phyloP scores from a whole-genome alignment of 768 basidiomycete species.

The Lanmaoa rubissima region DNA sequence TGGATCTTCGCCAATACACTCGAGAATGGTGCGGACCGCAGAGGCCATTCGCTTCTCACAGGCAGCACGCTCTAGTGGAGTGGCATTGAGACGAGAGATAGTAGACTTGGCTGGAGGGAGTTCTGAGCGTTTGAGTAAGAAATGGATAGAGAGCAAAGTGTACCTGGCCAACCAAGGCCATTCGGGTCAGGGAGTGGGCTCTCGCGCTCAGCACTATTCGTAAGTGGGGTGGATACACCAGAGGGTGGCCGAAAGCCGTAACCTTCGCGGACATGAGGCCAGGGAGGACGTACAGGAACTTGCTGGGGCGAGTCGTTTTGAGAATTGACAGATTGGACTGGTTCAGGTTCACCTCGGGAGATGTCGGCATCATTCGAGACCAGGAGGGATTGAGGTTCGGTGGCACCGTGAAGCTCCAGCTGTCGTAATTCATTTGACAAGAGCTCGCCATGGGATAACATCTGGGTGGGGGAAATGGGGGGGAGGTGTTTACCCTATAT shows the following conservation, averaged over 20 bases:
- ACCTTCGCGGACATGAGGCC: constrained; percentile 59
- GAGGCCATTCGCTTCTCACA: constrained; percentile 75
- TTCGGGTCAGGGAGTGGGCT: constrained; percentile 51
- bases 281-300: constrained; percentile 17
- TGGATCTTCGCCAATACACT: constrained; percentile 98
- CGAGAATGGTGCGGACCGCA: constrained; percentile 89
- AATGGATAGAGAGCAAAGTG: constrained; percentile 20
- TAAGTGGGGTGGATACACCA: constrained; percentile 61
- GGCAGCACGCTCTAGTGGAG: constrained; percentile 64
- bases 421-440: constrained; percentile 48
- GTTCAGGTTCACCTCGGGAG: constrained; percentile 3
- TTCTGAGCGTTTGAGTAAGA: constrained; percentile 11
- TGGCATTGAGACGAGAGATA: constrained; percentile 77
- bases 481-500: neutral
- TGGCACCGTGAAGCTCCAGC: constrained; percentile 37
- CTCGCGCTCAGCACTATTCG: constrained; percentile 23
- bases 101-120: constrained; percentile 77
- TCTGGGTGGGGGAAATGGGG: constrained; percentile 11
- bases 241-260: constrained; percentile 80
- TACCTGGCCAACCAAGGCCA: constrained; percentile 94
- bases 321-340: neutral
- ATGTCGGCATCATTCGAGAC: constrained; percentile 9
- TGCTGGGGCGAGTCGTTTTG: constrained; percentile 16
- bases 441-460: constrained; percentile 36
- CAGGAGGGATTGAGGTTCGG: constrained; percentile 1